A percentile compares a stretch with the other conserved stretches of the same genome.
Evolutionary conservation across 202 grass and related monocot species (phyloP).

Genomic region (Schoenoplectus tabernaemontani): DNA sequence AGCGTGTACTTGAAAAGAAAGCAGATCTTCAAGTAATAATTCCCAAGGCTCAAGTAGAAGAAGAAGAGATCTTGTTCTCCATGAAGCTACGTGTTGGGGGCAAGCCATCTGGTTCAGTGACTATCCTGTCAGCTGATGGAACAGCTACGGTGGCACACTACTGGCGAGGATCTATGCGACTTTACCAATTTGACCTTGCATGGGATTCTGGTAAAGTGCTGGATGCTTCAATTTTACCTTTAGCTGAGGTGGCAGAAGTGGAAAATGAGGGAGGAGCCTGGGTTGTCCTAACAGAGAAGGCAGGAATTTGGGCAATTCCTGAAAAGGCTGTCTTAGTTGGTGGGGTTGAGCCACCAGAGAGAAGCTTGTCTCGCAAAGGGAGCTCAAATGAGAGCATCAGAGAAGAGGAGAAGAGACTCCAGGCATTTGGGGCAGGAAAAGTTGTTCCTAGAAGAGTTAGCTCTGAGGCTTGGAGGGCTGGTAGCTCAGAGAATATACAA

Average conservation of each 20-base stretch:
- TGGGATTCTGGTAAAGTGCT: constrained; percentile 92
- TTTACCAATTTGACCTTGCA: constrained; percentile 96
- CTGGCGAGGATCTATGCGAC: constrained; percentile 81
- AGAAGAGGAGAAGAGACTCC: constrained; percentile 75
- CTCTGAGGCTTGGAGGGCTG: constrained; percentile 80
- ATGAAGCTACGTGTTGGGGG: constrained; percentile 81
- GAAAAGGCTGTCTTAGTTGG: constrained; percentile 97
- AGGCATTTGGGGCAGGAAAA: constrained; percentile 35
- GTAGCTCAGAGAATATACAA: constrained; percentile 42
- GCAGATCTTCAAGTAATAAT: constrained; percentile 84
- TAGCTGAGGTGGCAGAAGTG: constrained; percentile 59
- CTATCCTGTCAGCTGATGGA: constrained; percentile 90
- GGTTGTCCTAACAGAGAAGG: constrained; percentile 93
- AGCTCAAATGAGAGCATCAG: constrained; percentile 75
- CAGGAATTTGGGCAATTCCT: constrained; percentile 89
- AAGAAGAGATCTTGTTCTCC: constrained; percentile 68
- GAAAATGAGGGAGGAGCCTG: constrained; percentile 88
- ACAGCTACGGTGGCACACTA: constrained; percentile 81
- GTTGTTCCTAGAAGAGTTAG: constrained; percentile 60
- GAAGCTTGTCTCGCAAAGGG: constrained; percentile 94
- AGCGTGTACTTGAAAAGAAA: constrained; percentile 97
- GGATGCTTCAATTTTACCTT: constrained; percentile 80
- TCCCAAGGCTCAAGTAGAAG: constrained; percentile 87
- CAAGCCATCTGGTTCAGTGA: constrained; percentile 89
- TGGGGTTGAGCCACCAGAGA: constrained; percentile 90